Evolutionary conservation across 202 grass and related monocot species (phyloP).

Genomic region (Setaria italica): DNA sequence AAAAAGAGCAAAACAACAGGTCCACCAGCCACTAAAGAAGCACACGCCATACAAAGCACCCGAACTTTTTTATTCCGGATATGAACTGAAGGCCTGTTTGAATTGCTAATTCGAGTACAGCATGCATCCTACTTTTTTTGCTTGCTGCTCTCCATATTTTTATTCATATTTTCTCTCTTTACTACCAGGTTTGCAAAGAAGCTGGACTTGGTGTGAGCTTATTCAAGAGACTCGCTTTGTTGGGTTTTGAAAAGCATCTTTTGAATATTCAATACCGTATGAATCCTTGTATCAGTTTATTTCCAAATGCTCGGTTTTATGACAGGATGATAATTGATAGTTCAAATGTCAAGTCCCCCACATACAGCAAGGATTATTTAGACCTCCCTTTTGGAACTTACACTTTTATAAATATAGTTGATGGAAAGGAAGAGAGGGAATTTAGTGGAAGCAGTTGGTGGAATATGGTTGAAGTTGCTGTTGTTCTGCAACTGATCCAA

Average conservation of each 20-base stretch:
- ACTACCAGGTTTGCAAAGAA: slow-evolving; percentile 54
- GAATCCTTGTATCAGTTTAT: slow-evolving; percentile 70
- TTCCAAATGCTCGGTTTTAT: slow-evolving; percentile 74
- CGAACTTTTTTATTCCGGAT: too few species aligned
- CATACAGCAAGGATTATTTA: slow-evolving; percentile 54
- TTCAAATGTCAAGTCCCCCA: slow-evolving; percentile 54
- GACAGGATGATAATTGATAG: slow-evolving; percentile 62
- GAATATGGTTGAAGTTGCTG: background rate
- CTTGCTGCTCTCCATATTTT: background rate
- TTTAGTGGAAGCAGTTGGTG: slow-evolving; percentile 39
- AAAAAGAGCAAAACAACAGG: too few species aligned
- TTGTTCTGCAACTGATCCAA: background rate
- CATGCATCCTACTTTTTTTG: background rate
- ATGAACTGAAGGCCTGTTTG: too few species aligned
- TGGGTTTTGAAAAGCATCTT: slow-evolving; percentile 57
- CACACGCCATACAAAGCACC: too few species aligned
- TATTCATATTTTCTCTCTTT: background rate
- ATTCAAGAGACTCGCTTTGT: slow-evolving; percentile 61
- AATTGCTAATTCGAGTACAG: too few species aligned
- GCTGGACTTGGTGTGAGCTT: slow-evolving; percentile 70
- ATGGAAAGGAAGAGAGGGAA: slow-evolving; percentile 70
- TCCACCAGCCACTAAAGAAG: too few species aligned
- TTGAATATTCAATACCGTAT: slow-evolving; percentile 77
- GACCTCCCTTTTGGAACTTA: slow-evolving; percentile 51
- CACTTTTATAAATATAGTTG: slow-evolving; percentile 61